A percentile compares a stretch with the other conserved stretches of the same genome.
These are phyloP conservation scores for Parsonsia alboflavescens DNA, from an alignment of 257 asterid species.

Conservation along the genomic window DNA sequence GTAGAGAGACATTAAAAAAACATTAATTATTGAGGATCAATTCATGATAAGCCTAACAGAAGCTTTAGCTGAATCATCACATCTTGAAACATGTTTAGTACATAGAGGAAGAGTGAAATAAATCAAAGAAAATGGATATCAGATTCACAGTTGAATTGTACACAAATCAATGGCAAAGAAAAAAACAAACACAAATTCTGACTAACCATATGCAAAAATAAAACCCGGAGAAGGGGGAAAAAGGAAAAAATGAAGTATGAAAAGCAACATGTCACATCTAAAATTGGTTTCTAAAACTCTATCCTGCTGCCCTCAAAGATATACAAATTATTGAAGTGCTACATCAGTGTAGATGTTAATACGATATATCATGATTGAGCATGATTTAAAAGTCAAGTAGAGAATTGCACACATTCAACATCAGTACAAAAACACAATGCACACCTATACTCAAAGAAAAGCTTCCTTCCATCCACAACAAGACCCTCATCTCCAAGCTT, in stretches of 20 bases:
- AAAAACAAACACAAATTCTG: not conserved
- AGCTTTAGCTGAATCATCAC: not conserved
- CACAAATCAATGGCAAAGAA: not conserved
- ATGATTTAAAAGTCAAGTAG: not conserved
- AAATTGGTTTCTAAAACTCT: not conserved
- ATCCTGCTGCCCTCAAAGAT: not conserved
- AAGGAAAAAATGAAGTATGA: not conserved
- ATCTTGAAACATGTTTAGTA: not conserved
- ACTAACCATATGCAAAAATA: not conserved
- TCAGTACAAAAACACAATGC: slow-evolving; percentile 9
- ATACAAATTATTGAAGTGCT: not conserved
- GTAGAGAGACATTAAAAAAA: slow-evolving; percentile 22
- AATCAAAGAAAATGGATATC: not conserved
- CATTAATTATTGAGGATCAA: not conserved
- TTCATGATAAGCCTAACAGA: not conserved
- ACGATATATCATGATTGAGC: not conserved
- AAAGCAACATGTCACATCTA: not conserved
- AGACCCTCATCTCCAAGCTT: slow-evolving; percentile 83
- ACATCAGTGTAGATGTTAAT: not conserved
- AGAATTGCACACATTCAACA: not conserved
- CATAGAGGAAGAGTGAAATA: not conserved
- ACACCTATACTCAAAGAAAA: slow-evolving; percentile 93
- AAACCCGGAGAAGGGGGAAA: not conserved
- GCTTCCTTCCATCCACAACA: slow-evolving; percentile 85
- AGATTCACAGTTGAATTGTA: not conserved